Evolutionary conservation across 1,284 basidiomycete genomes (phyloP), one percentile per base, ranked within the genome.

Genomic region (Malassezia nana): DNA sequence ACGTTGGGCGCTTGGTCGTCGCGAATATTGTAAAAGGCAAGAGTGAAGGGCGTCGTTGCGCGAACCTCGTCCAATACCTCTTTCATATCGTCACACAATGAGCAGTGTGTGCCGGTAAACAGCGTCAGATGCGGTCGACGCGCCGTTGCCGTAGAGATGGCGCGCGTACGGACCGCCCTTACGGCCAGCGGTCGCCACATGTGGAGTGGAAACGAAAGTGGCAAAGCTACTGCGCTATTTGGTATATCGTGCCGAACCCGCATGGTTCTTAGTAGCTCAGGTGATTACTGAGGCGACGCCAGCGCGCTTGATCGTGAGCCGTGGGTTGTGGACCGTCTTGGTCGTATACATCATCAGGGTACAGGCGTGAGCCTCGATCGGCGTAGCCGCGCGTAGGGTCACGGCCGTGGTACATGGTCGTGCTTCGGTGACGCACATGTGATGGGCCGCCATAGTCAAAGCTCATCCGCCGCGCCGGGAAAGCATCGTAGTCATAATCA

Each of bases 101-200:
- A 50, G 50, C 72, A 74, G 41, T 72, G 55, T 3, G 70, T 65
- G 13, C 62, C 72, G 1, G 72, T 70, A 46, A 61, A 74, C 45
- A 74, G 57, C 10, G 60, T 65, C 24, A 72, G 47, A 31, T 50
- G 51, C 26, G 59, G 59, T 18, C 29, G 18, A 4, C 4, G 18
- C 28, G 28, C 28, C 6, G n/a, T n/a, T n/a, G 8, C 7, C 18
- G 28, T 32, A 9, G 26, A 45, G 15, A 45, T 13, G 16, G n/a
- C 4, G 6, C 41, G 41, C 41, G 41, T 12, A 9, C 40, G 9
- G 24, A 26, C 8, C 25, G 41, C 12, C 13, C 6, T 9, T 15
- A 18, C 18, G 35, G 16, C 9, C 18, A n/a, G n/a, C n/a, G n/a
- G n/a, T n/a, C n/a, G n/a, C n/a, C n/a, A n/a, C n/a, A n/a, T n/a